A percentile compares a stretch with the other conserved stretches of the same genome.
Conservation (phyloP, 805 yeast genomes). For the Monosporozyma servazzii region DNA sequence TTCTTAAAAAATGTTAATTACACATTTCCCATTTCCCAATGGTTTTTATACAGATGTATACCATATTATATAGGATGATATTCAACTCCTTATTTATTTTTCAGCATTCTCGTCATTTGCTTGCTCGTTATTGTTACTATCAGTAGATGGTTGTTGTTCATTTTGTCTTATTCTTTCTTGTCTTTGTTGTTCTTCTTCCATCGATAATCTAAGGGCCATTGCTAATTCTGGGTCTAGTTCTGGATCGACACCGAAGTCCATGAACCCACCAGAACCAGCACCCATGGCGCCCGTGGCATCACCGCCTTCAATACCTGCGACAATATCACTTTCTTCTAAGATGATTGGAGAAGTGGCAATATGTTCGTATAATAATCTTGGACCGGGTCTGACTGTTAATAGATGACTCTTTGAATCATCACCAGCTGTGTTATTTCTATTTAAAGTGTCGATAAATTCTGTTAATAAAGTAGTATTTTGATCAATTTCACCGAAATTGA, state of each 20-base stretch:
- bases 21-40: no score
- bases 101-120: conserved; percentile 1
- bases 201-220: conserved; percentile 83
- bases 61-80: not conserved
- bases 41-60: not conserved
- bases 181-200: conserved; percentile 90
- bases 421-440: conserved; percentile 23
- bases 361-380: conserved; percentile 72
- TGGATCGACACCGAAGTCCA: conserved; percentile 73
- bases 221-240: conserved; percentile 96
- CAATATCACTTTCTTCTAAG: conserved; percentile 44
- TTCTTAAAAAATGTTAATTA: no score
- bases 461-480: conserved; percentile 70
- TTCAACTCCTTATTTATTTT: not conserved
- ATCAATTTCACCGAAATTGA: conserved; percentile 85
- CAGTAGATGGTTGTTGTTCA: conserved; percentile 12
- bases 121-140: not conserved
- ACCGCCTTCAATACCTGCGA: conserved; percentile 37
- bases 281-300: conserved; percentile 47
- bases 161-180: conserved; percentile 61
- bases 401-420: conserved; percentile 73
- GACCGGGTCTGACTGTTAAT: conserved; percentile 82
- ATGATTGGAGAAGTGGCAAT: conserved; percentile 70
- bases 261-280: conserved; percentile 48
- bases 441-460: conserved; percentile 63